A percentile compares a stretch with the other conserved stretches of the same genome.
Conservation (phyloP, 176 grass and related monocot genomes). For the Raddia distichophylla region DNA sequence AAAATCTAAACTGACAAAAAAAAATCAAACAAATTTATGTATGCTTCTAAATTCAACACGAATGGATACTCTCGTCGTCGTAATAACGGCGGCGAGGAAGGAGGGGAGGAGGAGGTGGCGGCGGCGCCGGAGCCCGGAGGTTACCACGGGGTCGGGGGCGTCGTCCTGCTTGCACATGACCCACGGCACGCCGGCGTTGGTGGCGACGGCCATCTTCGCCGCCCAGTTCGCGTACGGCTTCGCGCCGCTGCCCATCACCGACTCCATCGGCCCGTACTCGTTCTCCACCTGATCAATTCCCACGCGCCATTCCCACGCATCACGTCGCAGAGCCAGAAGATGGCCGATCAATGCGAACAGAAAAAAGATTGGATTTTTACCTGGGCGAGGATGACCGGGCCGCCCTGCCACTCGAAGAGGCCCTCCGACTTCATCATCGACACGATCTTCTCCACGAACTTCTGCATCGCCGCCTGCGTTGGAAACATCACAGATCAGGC, state of each 20-base stretch:
- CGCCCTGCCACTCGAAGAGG: constrained; percentile 84
- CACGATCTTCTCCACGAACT: constrained; percentile 91
- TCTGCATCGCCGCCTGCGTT: constrained; percentile 79
- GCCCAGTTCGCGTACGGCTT: constrained; percentile 80
- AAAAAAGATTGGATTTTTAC: neutral
- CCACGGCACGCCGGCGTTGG: constrained; percentile 87
- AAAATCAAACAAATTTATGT: too few species aligned
- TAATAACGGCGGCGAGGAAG: neutral
- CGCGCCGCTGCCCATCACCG: constrained; percentile 69
- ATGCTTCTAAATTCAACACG: neutral
- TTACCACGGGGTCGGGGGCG: constrained; percentile 92
- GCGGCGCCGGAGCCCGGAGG: too few species aligned
- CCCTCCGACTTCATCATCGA: constrained; percentile 91
- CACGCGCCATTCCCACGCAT: neutral
- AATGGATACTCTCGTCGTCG: neutral
- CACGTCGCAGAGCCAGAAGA: neutral
- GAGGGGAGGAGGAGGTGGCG: neutral
- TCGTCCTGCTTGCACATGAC: constrained; percentile 99
- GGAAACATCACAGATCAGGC: neutral
- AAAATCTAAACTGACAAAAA: too few species aligned
- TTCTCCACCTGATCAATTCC: constrained; percentile 70
- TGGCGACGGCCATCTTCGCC: constrained; percentile 87
- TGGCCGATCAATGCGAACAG: neutral
- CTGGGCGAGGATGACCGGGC: constrained; percentile 86
- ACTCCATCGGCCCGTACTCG: constrained; percentile 94